These are phyloP conservation scores for Backusella macrospora DNA, from an alignment of 192 early-diverging fungal genomes.

Conservation along the genomic window DNA sequence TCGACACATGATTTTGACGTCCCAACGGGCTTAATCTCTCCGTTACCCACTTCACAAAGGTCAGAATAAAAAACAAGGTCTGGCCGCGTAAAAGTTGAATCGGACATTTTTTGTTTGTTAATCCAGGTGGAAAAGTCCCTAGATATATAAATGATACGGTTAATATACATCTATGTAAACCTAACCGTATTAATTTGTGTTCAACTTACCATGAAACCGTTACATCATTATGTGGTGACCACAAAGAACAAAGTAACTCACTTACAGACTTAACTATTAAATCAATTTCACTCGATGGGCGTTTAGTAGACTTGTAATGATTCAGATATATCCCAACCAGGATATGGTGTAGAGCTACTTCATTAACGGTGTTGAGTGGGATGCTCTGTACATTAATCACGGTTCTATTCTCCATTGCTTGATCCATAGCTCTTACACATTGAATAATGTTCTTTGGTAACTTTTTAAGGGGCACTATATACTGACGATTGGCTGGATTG, in stretches of 20 bases:
- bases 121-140: constrained; percentile 12
- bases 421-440: constrained; percentile 18
- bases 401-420: constrained; percentile 20
- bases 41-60: constrained; percentile 12
- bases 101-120: constrained; percentile 22
- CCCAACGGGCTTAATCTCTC: constrained; percentile 10
- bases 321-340: neutral
- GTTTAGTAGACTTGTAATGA: constrained; percentile 6
- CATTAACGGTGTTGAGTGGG: constrained; percentile 13
- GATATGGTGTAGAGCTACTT: constrained; percentile 13
- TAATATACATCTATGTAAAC: constrained; percentile 14
- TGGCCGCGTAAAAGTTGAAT: constrained; percentile 20
- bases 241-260: constrained; percentile 13
- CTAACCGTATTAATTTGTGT: constrained; percentile 15
- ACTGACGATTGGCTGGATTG: constrained; percentile 11
- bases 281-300: constrained; percentile 14
- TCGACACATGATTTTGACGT: constrained; percentile 17
- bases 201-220: constrained; percentile 17
- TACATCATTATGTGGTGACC: constrained; percentile 7
- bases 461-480: constrained; percentile 19
- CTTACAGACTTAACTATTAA: constrained; percentile 11
- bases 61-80: neutral
- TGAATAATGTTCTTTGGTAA: constrained; percentile 17
- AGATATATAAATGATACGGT: constrained; percentile 14
- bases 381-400: constrained; percentile 4